Percentiles rank a stretch among this genome's conserved stretches.
Evolutionary conservation across 352 stramenopile species (phyloP).

Genomic region (Aphanomyces astaci): DNA sequence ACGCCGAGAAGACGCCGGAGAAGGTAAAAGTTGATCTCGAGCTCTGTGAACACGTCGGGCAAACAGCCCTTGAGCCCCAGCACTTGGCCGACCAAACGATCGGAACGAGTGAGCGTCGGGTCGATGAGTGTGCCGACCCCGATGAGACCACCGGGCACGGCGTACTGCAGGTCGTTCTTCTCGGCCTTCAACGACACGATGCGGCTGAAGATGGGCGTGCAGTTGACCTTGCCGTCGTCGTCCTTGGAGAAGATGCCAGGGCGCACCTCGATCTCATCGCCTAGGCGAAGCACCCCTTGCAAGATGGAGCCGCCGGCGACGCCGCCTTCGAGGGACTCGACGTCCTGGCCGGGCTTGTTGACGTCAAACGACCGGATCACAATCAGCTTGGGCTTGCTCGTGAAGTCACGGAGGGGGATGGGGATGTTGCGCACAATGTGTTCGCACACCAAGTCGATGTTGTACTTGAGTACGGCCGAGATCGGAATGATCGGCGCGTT

Average conservation of each 20-base stretch:
- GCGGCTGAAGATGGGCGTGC: slow-evolving; percentile 88
- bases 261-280: slow-evolving; percentile 99
- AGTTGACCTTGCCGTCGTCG: slow-evolving; percentile 92
- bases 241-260: slow-evolving; percentile 99
- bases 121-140: slow-evolving; percentile 99
- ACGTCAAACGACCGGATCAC: slow-evolving; percentile 99
- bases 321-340: slow-evolving; percentile 94
- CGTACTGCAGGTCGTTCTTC: slow-evolving; percentile 99
- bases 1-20: slow-evolving; percentile 98
- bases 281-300: slow-evolving; percentile 94
- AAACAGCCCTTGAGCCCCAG: slow-evolving; percentile 96
- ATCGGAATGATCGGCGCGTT: slow-evolving; percentile 99
- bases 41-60: slow-evolving; percentile 98
- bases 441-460: slow-evolving; percentile 99
- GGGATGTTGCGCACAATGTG: slow-evolving; percentile 99
- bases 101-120: slow-evolving; percentile 96
- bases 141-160: slow-evolving; percentile 98
- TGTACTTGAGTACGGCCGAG: slow-evolving; percentile 99
- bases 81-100: slow-evolving; percentile 99
- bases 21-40: slow-evolving; percentile 99
- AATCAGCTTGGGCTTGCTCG: slow-evolving; percentile 95
- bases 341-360: slow-evolving; percentile 99
- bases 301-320: slow-evolving; percentile 90
- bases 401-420: slow-evolving; percentile 98
- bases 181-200: slow-evolving; percentile 98